phyloP scores from a whole-genome alignment of 441 rosid genomes.

The Aleurites moluccanus region DNA sequence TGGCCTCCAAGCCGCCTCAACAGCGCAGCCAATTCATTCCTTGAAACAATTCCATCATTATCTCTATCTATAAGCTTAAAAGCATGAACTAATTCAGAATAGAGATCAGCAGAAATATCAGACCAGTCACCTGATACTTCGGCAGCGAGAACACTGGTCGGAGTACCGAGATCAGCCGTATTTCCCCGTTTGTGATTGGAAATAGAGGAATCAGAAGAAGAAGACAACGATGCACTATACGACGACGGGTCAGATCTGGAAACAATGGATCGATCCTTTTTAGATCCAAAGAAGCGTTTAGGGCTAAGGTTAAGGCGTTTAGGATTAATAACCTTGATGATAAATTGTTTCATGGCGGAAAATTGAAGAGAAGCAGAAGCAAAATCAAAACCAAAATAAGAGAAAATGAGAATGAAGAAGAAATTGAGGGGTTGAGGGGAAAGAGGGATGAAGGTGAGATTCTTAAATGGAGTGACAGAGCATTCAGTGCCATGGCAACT shows the following conservation, averaged over 20 bases:
- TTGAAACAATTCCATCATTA: slow-evolving; percentile 55
- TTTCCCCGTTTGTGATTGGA: slow-evolving; percentile 25
- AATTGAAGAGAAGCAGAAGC: too few relatives aligned
- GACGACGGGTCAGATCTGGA: slow-evolving; percentile 62
- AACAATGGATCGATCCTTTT: slow-evolving; percentile 40
- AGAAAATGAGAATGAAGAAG: not conserved
- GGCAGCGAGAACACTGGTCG: slow-evolving; percentile 59
- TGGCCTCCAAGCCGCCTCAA: slow-evolving; percentile 50
- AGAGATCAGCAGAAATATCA: slow-evolving; percentile 30
- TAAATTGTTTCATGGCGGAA: slow-evolving; percentile 47
- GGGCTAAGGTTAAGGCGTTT: slow-evolving; percentile 31
- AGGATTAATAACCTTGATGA: slow-evolving; percentile 32
- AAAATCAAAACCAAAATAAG: too few relatives aligned
- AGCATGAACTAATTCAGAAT: slow-evolving; percentile 49
- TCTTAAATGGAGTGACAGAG: slow-evolving; percentile 40
- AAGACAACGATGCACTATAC: slow-evolving; percentile 44
- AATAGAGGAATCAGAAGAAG: slow-evolving; percentile 38
- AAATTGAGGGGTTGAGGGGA: slow-evolving; percentile 18
- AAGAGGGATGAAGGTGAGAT: slow-evolving; percentile 17
- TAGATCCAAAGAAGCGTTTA: slow-evolving; percentile 53
- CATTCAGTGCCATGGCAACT: slow-evolving; percentile 43
- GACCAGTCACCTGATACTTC: slow-evolving; percentile 48
- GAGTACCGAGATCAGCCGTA: slow-evolving; percentile 37
- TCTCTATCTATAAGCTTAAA: slow-evolving; percentile 59
- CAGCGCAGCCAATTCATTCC: slow-evolving; percentile 59